These are phyloP conservation scores for Xylariaceae sp. DNA, from an alignment of 2,329 filamentous ascomycete species.

Conservation along the genomic window DNA sequence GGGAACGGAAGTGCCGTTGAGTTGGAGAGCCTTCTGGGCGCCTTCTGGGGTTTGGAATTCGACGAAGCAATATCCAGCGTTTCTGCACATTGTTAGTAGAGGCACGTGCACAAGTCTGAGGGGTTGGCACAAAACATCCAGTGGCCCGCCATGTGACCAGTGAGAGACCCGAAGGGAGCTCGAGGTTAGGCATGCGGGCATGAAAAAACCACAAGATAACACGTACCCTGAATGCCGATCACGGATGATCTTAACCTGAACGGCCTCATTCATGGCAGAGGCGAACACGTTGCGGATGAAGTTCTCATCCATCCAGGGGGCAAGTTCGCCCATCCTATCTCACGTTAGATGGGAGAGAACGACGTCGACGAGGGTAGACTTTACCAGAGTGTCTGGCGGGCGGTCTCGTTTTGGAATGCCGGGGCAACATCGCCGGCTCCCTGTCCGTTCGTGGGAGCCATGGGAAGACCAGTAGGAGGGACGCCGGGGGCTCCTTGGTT, in stretches of 20 bases:
- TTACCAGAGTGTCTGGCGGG: slow-evolving; percentile 54
- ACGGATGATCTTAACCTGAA: slow-evolving; percentile 99
- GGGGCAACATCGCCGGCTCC: slow-evolving; percentile 29
- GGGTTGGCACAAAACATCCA: too few relatives aligned
- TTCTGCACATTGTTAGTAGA: slow-evolving; percentile 46
- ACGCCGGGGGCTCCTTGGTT: slow-evolving; percentile 30
- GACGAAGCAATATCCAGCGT: slow-evolving; percentile 98
- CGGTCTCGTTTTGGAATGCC: slow-evolving; percentile 37
- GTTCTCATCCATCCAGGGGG: slow-evolving; percentile 99
- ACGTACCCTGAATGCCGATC: slow-evolving; percentile 94
- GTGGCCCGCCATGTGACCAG: too few relatives aligned
- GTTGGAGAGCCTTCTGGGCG: slow-evolving; percentile 80
- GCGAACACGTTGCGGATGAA: slow-evolving; percentile 91
- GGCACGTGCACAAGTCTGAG: too few relatives aligned
- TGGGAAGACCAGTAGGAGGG: slow-evolving; percentile 23
- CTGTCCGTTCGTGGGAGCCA: slow-evolving; percentile 32
- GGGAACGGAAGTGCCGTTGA: slow-evolving; percentile 85
- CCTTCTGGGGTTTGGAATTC: slow-evolving; percentile 81
- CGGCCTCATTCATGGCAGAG: slow-evolving; percentile 84
- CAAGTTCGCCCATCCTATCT: slow-evolving; percentile 93
- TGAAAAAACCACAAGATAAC: neutral
- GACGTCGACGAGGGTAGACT: slow-evolving; percentile 9
- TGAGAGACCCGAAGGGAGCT: neutral
- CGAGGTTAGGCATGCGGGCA: too few relatives aligned
- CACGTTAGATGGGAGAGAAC: slow-evolving; percentile 7